These are phyloP conservation scores for Fusarium continuum DNA, from an alignment of 2,329 filamentous ascomycete species.

Conservation along the genomic window DNA sequence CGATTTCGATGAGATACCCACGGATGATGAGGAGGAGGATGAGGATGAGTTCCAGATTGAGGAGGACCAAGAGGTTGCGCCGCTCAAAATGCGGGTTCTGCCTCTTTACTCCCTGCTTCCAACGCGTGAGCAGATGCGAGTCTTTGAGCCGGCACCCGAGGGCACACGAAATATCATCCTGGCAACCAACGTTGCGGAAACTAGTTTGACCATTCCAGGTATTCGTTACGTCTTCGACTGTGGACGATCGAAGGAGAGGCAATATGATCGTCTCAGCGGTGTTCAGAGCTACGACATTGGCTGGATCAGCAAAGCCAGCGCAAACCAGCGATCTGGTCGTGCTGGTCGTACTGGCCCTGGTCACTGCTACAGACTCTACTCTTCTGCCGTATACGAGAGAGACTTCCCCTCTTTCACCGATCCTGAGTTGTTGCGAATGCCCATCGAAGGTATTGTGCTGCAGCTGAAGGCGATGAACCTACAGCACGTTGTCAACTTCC, in stretches of 20 bases:
- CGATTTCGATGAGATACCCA: conserved; percentile 67
- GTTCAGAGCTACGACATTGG: conserved; percentile 95
- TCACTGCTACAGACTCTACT: conserved; percentile 95
- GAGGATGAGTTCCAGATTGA: conserved; percentile 77
- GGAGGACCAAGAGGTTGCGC: conserved; percentile 66
- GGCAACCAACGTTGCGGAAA: conserved; percentile 97
- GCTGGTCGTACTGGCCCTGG: conserved; percentile 95
- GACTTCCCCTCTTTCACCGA: conserved; percentile 88
- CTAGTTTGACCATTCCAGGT: conserved; percentile 94
- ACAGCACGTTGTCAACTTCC: conserved; percentile 90
- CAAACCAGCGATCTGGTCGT: conserved; percentile 89
- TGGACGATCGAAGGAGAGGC: conserved; percentile 89
- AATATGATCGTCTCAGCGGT: conserved; percentile 85
- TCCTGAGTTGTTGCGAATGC: conserved; percentile 89
- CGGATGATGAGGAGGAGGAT: conserved; percentile 64
- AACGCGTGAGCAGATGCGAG: conserved; percentile 87
- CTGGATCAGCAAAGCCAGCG: conserved; percentile 98
- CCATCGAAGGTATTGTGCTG: conserved; percentile 90
- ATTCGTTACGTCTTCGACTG: conserved; percentile 97
- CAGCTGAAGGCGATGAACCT: conserved; percentile 96
- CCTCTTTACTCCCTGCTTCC: conserved; percentile 93
- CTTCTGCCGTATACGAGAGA: conserved; percentile 90
- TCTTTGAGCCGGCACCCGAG: conserved; percentile 87
- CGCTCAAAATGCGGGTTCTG: conserved; percentile 84
- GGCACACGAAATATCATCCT: conserved; percentile 86